Base-by-base conservation (phyloP, 177 flowering plant genomes). In the Tripterygium wilfordii region DNA sequence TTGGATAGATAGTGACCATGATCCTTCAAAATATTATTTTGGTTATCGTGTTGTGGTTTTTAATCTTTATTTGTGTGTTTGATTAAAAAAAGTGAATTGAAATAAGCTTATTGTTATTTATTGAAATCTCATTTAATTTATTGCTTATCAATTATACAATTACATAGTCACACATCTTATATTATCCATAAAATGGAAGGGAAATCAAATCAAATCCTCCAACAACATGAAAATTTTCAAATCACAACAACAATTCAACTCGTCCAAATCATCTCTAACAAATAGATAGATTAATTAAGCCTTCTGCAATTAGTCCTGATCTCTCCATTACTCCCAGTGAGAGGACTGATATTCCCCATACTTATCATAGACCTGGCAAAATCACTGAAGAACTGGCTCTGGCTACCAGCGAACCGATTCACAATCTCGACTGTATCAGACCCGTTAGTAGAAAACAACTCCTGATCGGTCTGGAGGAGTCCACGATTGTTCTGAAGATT, bases 361-460 rank as follows among this genome's bases (percentile, higher is more conserved):
- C 56, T 70, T 3, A 70, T 49, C 65, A 70, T 70, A 35, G 71
- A 56, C 18, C 8, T 8, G 19, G 22, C 63, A 29, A 70, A 66
- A 33, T 19, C 29, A 1, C 38, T 14, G 18, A 63, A 71, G 57
- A 66, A 66, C 0, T 18, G 40, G 23, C 39, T 48, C 19, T 61
- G 60, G 37, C 18, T 36, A 10, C 21, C 5, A 2, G 49, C 60
- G n/a, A 56, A 61, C 5, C 24, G 10, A 14, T 63, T 56, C 6
- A 67, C 72, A 10, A 54, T 16, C 10, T 36, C 36, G 4, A 51
- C 31, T 1, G 66, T 57, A 2, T 10, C 45, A 13, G 61, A 29
- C 8, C 60, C 59, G 3, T 12, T 2, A 1, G 57, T 58, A 1
- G 72, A 63, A 18, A 50, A 63, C 27, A 67, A 29, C 28, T 39